These are phyloP conservation scores for Colletotrichum sp. DNA, from an alignment of 2,329 filamentous ascomycete genomes.

Conservation along the genomic window DNA sequence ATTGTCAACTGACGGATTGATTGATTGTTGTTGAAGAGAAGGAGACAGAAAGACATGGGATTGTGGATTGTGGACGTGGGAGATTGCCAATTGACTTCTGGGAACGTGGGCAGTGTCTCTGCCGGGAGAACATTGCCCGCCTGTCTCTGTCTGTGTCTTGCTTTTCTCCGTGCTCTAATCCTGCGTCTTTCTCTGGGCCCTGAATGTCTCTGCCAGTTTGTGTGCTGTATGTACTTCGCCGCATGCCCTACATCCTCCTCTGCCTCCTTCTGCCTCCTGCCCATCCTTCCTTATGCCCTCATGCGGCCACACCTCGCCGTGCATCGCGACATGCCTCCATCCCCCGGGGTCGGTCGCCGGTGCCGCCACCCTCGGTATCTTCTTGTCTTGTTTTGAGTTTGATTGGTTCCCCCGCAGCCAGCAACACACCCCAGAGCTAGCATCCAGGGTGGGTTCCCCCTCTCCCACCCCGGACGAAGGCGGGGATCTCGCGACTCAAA, in stretches of 20 bases:
- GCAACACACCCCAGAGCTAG: not conserved
- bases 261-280: not conserved
- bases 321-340: not conserved
- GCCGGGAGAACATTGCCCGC: not conserved
- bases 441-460: constrained; percentile 1
- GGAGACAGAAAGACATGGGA: not conserved
- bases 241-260: not conserved
- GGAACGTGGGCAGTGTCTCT: not conserved
- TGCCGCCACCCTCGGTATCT: constrained; percentile 19
- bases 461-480: not conserved
- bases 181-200: not conserved
- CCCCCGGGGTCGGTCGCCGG: not conserved
- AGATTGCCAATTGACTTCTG: not conserved
- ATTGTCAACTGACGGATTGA: not conserved
- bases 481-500: not conserved
- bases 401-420: constrained; percentile 16
- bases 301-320: constrained; percentile 1
- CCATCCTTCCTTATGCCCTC: not conserved
- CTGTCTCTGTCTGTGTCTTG: not conserved
- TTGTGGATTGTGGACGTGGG: not conserved
- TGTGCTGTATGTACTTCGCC: not conserved
- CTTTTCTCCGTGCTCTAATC: not conserved
- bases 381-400: constrained; percentile 5
- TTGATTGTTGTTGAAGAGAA: not conserved
- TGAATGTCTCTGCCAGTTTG: not conserved